Conservation (phyloP, 2,329 filamentous ascomycete genomes). For the Aspergillus latus region DNA sequence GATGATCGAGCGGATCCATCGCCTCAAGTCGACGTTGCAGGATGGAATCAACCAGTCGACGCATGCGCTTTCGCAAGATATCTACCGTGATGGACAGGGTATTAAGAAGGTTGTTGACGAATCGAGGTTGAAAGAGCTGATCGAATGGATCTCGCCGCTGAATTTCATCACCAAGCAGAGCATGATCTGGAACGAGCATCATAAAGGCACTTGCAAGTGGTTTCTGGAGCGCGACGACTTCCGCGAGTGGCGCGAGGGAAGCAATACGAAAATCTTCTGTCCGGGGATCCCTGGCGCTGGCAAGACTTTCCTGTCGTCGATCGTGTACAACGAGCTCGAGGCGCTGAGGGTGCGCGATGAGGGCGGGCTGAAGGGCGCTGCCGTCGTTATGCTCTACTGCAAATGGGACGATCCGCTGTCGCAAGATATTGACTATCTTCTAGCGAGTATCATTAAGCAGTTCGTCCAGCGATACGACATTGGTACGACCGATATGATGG, state of each 20-base stretch:
- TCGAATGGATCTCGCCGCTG: conserved; percentile 12
- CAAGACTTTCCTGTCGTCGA: conserved; percentile 13
- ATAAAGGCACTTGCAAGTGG: conserved; percentile 14
- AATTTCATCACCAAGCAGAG: conserved; percentile 14
- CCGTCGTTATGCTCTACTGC: conserved; percentile 18
- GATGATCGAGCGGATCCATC: conserved; percentile 3
- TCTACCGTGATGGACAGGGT: conserved; percentile 3
- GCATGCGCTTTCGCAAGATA: conserved; percentile 2
- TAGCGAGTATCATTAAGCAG: conserved; percentile 13
- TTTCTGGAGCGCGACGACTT: conserved; percentile 8
- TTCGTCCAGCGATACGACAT: conserved; percentile 8
- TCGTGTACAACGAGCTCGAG: conserved; percentile 12
- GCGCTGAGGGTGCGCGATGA: not conserved
- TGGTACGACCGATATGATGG: not conserved
- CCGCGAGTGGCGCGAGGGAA: conserved; percentile 5
- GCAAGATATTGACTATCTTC: conserved; percentile 6
- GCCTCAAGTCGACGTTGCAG: conserved; percentile 5
- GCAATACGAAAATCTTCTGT: conserved; percentile 2
- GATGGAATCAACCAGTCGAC: conserved; percentile 8
- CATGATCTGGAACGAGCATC: conserved; percentile 12
- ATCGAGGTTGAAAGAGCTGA: conserved; percentile 7
- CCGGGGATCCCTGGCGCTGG: conserved; percentile 11
- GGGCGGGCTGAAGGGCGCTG: conserved; percentile 13
- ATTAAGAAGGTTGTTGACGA: conserved; percentile 7
- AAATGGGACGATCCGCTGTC: conserved; percentile 19